phyloP scores from a whole-genome alignment of 306 rosid genomes.

The Mimosa bimucronata region DNA sequence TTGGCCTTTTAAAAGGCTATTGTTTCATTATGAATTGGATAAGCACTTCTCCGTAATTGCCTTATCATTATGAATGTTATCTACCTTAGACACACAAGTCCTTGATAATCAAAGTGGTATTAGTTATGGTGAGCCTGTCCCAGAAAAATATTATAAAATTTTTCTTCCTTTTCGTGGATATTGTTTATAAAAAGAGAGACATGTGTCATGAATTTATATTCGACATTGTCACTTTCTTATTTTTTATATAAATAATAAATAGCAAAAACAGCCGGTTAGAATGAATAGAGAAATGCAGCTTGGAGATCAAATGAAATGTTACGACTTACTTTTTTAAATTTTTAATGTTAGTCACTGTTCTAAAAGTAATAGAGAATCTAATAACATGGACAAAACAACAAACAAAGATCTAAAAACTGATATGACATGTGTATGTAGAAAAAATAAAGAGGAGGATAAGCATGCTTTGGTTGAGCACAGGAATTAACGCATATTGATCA shows the following conservation, averaged over 20 bases:
- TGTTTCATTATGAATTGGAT: slow-evolving; percentile 3
- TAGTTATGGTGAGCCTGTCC: slow-evolving; percentile 27
- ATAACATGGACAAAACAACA: neutral
- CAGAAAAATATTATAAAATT: neutral
- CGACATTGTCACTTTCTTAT: neutral
- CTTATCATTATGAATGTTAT: slow-evolving; percentile 11
- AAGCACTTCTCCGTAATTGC: slow-evolving; percentile 32
- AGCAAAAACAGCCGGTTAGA: neutral
- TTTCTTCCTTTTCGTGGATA: neutral
- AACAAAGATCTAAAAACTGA: neutral
- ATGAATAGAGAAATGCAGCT: neutral
- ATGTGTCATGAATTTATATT: neutral
- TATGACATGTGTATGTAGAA: neutral
- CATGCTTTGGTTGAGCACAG: slow-evolving; percentile 28
- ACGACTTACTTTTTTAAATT: neutral
- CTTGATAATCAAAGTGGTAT: slow-evolving; percentile 21
- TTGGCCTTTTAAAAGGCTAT: neutral
- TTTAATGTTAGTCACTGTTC: neutral
- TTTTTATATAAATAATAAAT: neutral
- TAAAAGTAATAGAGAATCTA: slow-evolving; percentile 1
- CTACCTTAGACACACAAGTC: neutral
- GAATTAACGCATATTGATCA: neutral
- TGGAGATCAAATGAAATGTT: neutral
- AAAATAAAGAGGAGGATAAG: slow-evolving; percentile 19
- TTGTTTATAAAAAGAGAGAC: neutral